Percentiles rank a stretch among this genome's conserved stretches.
phyloP scores from a whole-genome alignment of 148 eudicot genomes.

The Vaccinium vitisidaea region DNA sequence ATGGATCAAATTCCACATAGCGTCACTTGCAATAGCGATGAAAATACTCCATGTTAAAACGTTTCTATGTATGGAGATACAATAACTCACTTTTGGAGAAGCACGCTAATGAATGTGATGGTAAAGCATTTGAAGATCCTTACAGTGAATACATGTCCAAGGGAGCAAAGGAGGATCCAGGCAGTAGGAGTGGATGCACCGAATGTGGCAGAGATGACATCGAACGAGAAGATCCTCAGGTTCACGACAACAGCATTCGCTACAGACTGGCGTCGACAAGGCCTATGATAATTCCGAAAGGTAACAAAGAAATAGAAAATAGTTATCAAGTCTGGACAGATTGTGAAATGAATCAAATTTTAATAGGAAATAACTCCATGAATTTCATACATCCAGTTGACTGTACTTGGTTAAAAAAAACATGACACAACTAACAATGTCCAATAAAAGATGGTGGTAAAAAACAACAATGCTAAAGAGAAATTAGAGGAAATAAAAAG shows the following conservation, averaged over 20 bases:
- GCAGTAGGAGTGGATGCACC: conserved; percentile 71
- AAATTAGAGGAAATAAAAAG: background rate
- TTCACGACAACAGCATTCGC: conserved; percentile 48
- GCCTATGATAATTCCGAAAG: conserved; percentile 26
- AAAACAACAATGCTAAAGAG: background rate
- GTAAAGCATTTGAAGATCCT: conserved; percentile 50
- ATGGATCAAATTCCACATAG: background rate
- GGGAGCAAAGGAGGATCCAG: conserved; percentile 82
- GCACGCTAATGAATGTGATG: conserved; percentile 20
- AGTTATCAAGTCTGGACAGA: background rate
- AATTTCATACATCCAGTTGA: background rate
- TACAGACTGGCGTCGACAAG: conserved; percentile 39
- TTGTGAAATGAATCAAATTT: background rate
- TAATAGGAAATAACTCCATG: background rate
- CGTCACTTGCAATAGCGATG: conserved; percentile 1
- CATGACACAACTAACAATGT: background rate
- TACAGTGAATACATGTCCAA: conserved; percentile 76
- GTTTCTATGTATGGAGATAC: conserved; percentile 8
- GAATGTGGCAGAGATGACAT: conserved; percentile 55
- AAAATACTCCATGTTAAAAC: background rate
- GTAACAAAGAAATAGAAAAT: background rate
- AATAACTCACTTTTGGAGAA: background rate
- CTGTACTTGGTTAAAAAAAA: background rate
- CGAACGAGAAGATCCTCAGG: conserved; percentile 61
- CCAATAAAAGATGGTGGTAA: background rate